phyloP scores from a whole-genome alignment of 805 yeast species.

The Candida khao-thaluensis region DNA sequence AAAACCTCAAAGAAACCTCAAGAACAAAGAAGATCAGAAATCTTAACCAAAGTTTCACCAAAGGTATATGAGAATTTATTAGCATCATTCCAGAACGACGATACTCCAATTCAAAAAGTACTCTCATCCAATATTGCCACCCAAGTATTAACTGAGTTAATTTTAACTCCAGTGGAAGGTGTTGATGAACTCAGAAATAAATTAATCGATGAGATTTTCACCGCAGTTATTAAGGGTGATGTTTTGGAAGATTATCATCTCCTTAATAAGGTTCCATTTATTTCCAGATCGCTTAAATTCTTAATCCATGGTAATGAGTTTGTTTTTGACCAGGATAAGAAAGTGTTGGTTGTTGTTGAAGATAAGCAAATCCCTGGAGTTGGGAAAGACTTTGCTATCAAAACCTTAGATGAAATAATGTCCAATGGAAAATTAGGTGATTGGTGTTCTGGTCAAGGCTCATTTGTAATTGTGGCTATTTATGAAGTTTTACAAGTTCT shows the following conservation, averaged over 20 bases:
- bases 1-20: slow-evolving; percentile 85
- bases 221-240: slow-evolving; percentile 60
- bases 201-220: slow-evolving; percentile 56
- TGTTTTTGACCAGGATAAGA: slow-evolving; percentile 52
- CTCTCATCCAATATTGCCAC: slow-evolving; percentile 75
- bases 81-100: slow-evolving; percentile 21
- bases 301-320: slow-evolving; percentile 85
- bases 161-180: slow-evolving; percentile 44
- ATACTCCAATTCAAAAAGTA: slow-evolving; percentile 45
- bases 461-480: slow-evolving; percentile 81
- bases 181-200: slow-evolving; percentile 42
- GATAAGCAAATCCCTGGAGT: slow-evolving; percentile 42
- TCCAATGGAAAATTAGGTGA: slow-evolving; percentile 44
- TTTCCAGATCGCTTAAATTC: slow-evolving; percentile 70
- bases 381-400: slow-evolving; percentile 61
- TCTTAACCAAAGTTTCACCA: slow-evolving; percentile 65
- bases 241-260: slow-evolving; percentile 65
- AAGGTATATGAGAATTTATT: slow-evolving; percentile 55
- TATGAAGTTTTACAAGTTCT: slow-evolving; percentile 55
- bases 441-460: slow-evolving; percentile 70
- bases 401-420: slow-evolving; percentile 52
- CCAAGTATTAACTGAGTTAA: slow-evolving; percentile 76
- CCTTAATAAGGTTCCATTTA: slow-evolving; percentile 63
- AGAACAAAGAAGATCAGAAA: slow-evolving; percentile 69
- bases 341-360: slow-evolving; percentile 45